Evolutionary conservation across 495 filamentous ascomycete genomes (phyloP).

Genomic region (Articulospora tetracladia): DNA sequence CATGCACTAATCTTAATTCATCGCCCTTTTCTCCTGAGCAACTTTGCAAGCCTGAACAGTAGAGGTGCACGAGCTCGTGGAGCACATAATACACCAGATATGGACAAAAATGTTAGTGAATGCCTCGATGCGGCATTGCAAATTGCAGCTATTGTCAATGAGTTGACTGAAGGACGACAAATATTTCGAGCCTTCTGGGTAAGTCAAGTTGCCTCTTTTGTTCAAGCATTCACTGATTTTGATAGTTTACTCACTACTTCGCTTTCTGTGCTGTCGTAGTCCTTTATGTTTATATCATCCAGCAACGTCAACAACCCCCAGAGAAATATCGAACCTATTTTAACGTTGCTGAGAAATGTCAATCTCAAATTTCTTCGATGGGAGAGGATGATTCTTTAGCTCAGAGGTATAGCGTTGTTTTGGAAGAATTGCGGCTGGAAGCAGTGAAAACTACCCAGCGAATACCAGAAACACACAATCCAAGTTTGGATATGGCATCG

Average conservation of each 20-base stretch:
- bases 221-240: background rate
- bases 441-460: constrained; percentile 24
- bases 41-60: constrained; percentile 22
- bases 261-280: constrained; percentile 51
- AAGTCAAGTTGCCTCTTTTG: background rate
- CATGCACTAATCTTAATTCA: constrained; percentile 54
- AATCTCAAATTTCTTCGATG: constrained; percentile 26
- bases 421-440: constrained; percentile 41
- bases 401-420: constrained; percentile 35
- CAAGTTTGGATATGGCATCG: background rate
- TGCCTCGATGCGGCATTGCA: constrained; percentile 7
- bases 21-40: constrained; percentile 48
- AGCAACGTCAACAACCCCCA: constrained; percentile 28
- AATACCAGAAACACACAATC: background rate
- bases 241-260: constrained; percentile 49
- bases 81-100: background rate
- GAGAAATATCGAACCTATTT: constrained; percentile 23
- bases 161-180: constrained; percentile 25
- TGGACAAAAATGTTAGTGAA: background rate
- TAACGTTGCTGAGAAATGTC: constrained; percentile 26
- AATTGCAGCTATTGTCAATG: constrained; percentile 9
- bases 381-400: constrained; percentile 27
- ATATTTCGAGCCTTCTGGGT: constrained; percentile 13
- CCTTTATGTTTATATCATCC: constrained; percentile 52
- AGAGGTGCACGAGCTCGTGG: background rate